Conservation (phyloP, 345 rosid genomes). For the Nephelium lappaceum region DNA sequence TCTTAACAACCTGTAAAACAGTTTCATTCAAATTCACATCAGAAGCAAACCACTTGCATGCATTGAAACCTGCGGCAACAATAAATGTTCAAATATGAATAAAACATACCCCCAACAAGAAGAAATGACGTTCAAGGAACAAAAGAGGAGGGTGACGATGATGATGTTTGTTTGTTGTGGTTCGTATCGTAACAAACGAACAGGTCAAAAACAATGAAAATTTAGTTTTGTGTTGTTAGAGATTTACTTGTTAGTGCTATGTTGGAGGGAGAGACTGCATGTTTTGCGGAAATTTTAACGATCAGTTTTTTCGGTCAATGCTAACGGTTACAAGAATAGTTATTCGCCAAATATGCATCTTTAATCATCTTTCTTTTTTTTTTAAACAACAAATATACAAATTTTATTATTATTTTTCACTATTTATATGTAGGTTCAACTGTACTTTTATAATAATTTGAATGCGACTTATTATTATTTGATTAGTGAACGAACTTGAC, state of each 20-base stretch:
- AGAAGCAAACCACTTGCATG: too few species aligned
- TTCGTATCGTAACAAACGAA: background rate
- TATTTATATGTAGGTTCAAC: too few species aligned
- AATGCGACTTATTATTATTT: too few species aligned
- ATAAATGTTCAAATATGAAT: background rate
- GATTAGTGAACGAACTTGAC: too few species aligned
- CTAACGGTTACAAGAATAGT: background rate
- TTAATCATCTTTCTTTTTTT: too few species aligned
- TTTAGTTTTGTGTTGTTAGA: background rate
- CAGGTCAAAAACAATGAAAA: background rate
- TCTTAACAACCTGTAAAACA: constrained; percentile 12
- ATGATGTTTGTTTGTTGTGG: background rate
- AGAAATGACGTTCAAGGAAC: background rate
- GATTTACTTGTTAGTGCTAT: background rate
- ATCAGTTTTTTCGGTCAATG: too few species aligned
- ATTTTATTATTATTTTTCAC: too few species aligned
- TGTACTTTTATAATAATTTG: too few species aligned
- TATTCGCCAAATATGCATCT: too few species aligned
- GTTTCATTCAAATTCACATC: background rate
- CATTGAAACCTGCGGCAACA: background rate
- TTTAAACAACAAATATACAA: too few species aligned
- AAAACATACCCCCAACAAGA: background rate
- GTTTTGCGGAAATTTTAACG: constrained; percentile 5
- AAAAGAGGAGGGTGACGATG: background rate
- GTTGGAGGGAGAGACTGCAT: background rate